Percentiles rank a stretch among this genome's conserved stretches.
phyloP scores from a whole-genome alignment of 1,284 basidiomycete species.

The Fomitopsis betulina region DNA sequence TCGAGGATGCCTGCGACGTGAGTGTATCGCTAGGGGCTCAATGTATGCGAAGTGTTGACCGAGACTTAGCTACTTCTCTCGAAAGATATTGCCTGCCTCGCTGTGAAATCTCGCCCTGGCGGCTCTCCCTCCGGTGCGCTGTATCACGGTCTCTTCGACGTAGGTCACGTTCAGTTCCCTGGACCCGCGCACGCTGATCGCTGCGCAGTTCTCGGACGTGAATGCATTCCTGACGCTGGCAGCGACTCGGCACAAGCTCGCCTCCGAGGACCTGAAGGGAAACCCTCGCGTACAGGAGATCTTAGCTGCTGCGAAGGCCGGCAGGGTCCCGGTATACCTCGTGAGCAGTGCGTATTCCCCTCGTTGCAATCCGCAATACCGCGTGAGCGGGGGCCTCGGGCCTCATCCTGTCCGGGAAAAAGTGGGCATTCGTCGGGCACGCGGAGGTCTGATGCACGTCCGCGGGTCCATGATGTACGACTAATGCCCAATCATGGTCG shows the following conservation, averaged over 20 bases:
- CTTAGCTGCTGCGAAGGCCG: slow-evolving; percentile 64
- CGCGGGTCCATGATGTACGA: not conserved
- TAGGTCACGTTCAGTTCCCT: slow-evolving; percentile 30
- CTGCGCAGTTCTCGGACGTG: slow-evolving; percentile 66
- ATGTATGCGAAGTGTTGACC: not conserved
- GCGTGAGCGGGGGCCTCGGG: not conserved
- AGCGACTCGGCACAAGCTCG: slow-evolving; percentile 66
- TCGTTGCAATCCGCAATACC: not conserved
- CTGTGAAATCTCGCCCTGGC: slow-evolving; percentile 41
- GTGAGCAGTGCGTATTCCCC: slow-evolving; percentile 60
- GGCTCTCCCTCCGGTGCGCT: slow-evolving; percentile 26
- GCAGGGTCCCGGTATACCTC: slow-evolving; percentile 64
- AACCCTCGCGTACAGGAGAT: slow-evolving; percentile 62
- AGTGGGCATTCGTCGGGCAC: too few species aligned
- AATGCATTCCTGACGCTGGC: slow-evolving; percentile 79
- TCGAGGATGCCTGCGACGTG: slow-evolving; percentile 79
- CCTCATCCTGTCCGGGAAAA: too few species aligned
- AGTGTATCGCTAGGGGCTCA: slow-evolving; percentile 12
- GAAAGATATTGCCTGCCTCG: slow-evolving; percentile 59
- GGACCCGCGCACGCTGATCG: not conserved
- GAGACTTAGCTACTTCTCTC: slow-evolving; percentile 50
- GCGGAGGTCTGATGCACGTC: not conserved
- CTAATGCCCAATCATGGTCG: too few species aligned
- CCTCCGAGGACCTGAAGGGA: slow-evolving; percentile 51
- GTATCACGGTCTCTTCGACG: slow-evolving; percentile 70